These are phyloP conservation scores for Shiraia bambusicola DNA, from an alignment of 2,329 filamentous ascomycete species.

Conservation along the genomic window DNA sequence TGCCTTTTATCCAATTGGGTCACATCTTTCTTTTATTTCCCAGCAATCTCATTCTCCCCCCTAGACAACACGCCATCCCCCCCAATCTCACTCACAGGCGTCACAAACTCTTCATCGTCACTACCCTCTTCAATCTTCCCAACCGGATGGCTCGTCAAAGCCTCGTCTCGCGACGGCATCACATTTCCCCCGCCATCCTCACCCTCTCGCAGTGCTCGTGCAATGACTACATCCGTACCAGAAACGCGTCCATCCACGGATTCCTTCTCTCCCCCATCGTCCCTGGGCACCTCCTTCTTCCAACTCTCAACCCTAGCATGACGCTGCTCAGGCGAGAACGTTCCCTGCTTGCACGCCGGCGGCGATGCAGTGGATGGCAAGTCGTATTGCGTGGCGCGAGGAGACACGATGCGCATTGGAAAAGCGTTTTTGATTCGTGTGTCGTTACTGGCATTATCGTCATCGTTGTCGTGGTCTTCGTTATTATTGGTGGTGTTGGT, in stretches of 20 bases:
- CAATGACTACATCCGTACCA: too few species aligned
- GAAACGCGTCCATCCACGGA: too few species aligned
- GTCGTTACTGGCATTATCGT: too few species aligned
- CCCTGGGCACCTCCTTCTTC: neutral
- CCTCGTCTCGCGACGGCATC: constrained; percentile 7
- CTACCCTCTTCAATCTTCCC: neutral
- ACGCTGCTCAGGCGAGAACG: constrained; percentile 2
- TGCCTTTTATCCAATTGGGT: too few species aligned
- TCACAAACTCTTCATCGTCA: constrained; percentile 1
- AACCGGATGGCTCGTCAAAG: constrained; percentile 13
- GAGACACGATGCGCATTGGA: constrained; percentile 6
- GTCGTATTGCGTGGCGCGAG: constrained; percentile 3
- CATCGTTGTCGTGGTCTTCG: neutral
- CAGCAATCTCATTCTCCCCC: neutral
- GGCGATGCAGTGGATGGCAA: neutral
- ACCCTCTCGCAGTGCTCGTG: neutral
- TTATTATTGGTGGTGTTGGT: neutral
- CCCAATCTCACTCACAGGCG: constrained; percentile 1
- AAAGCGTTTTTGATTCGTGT: neutral
- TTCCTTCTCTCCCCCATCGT: too few species aligned
- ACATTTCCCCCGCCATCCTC: neutral
- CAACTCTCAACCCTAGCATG: neutral
- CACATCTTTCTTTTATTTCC: neutral
- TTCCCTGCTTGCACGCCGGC: neutral
- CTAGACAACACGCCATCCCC: neutral